phyloP scores from a whole-genome alignment of 1,284 basidiomycete species.

The Agaricales sp. region DNA sequence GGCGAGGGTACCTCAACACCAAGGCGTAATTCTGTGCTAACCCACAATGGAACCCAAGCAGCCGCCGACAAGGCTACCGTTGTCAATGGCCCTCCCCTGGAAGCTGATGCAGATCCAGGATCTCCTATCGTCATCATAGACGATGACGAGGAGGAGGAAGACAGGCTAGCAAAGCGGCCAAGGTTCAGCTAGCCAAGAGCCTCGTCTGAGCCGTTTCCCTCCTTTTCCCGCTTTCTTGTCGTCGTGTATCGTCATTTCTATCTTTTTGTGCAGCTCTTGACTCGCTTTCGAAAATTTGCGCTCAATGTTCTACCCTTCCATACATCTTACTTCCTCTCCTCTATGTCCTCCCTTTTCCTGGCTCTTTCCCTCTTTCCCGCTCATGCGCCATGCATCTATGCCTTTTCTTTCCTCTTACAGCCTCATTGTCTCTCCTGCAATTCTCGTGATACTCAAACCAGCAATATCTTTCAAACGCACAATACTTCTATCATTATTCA shows the following conservation, averaged over 20 bases:
- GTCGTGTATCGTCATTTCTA: background rate
- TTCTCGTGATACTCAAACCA: too few species aligned
- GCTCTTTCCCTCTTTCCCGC: background rate
- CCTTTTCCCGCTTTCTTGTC: background rate
- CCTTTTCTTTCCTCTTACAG: too few species aligned
- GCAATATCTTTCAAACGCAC: too few species aligned
- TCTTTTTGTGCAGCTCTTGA: too few species aligned
- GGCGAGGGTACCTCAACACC: too few species aligned
- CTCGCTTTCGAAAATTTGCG: background rate
- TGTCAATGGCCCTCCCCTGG: slow-evolving; percentile 9
- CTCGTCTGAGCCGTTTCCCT: background rate
- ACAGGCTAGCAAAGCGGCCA: slow-evolving; percentile 44
- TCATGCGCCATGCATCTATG: background rate
- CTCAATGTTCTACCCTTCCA: background rate
- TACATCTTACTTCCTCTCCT: slow-evolving; percentile 1
- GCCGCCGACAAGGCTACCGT: slow-evolving; percentile 19
- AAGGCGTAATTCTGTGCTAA: too few species aligned
- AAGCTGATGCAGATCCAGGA: slow-evolving; percentile 20
- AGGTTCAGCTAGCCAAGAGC: slow-evolving; percentile 23
- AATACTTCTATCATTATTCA: too few species aligned
- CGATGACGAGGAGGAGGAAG: slow-evolving; percentile 49
- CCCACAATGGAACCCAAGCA: too few species aligned
- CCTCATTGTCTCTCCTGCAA: too few species aligned
- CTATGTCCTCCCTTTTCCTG: background rate
- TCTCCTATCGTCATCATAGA: slow-evolving; percentile 42